phyloP scores from a whole-genome alignment of 768 basidiomycete genomes.

The Tubosaeta sp. region DNA sequence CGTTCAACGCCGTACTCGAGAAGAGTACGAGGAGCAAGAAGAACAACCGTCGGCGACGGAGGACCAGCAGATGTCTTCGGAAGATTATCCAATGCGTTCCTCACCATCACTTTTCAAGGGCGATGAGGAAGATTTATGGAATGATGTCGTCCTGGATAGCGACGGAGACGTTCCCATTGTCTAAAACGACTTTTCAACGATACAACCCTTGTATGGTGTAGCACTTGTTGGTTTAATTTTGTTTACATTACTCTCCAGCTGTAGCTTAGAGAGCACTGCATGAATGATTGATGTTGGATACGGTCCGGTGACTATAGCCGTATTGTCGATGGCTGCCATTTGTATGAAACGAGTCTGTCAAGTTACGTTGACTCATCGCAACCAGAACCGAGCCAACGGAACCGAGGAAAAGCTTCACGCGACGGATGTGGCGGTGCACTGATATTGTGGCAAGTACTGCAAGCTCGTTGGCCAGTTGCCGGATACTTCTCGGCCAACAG shows the following conservation, averaged over 20 bases:
- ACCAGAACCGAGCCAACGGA: no score
- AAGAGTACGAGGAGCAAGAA: slow-evolving; percentile 27
- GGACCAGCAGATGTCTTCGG: slow-evolving; percentile 12
- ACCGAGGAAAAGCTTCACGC: no score
- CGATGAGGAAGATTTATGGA: slow-evolving; percentile 20
- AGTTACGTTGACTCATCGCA: no score
- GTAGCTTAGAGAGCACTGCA: slow-evolving; percentile 20
- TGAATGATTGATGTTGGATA: neutral
- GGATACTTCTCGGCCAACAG: no score
- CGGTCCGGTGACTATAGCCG: no score
- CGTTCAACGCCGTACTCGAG: slow-evolving; percentile 45
- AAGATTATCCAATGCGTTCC: slow-evolving; percentile 21
- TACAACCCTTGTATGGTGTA: slow-evolving; percentile 8
- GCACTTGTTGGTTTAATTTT: slow-evolving; percentile 20
- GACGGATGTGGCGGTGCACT: no score
- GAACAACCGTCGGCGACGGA: slow-evolving; percentile 4
- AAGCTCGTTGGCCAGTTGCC: no score
- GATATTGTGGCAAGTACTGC: no score
- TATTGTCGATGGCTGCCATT: no score
- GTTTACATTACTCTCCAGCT: slow-evolving; percentile 10
- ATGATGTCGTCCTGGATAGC: slow-evolving; percentile 10
- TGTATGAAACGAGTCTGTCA: neutral
- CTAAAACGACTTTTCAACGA: slow-evolving; percentile 12
- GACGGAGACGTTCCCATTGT: slow-evolving; percentile 19
- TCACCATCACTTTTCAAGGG: slow-evolving; percentile 11